Base-by-base conservation (phyloP, 108 stramenopile species). In the Licmophora abbreviata region DNA sequence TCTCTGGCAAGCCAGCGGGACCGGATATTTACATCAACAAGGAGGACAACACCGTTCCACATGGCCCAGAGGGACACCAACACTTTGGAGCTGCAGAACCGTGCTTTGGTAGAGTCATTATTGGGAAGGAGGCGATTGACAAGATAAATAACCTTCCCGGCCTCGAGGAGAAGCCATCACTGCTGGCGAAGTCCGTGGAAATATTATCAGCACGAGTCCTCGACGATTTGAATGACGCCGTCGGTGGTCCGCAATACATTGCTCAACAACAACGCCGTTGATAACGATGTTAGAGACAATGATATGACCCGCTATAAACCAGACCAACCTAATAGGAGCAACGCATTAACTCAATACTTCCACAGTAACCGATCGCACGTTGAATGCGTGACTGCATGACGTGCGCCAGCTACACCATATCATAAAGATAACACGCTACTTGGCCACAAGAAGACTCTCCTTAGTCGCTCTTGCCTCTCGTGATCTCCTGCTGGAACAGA, bases 11-110 rank as follows among this genome's bases (percentile, higher is more conserved):
- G 25, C 75, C 68, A 12, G 74, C 71, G 28, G 82, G 81, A 12
- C 91, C 93, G 2, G 65, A 67, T 20, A 93, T 92, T 52, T 96
- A 88, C 56, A 76, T 96, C 48, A 90, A 88, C 47, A 80, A 71
- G 25, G 68, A 73, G 26, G 92, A 96, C 56, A 96, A 96, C 57
- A 66, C 71, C 9, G 50, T 46, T 4, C 24, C 24, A 46, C 45
- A 46, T 46, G 45, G 45, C 21, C 45, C 45, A 9, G 26, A 46
- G 3, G 45, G 45, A 9, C 3, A 46, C 3, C 21, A 26, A 22
- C 15, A 25, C 15, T 22, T 4, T 46, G 45, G 45, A 14, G 24
- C 22, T 3, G 14, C 45, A 25, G 18, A 46, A 46, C 45, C 45
- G 3, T 46, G 45, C 8, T 46, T 46, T 46, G 45, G 18, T 14